phyloP scores from a whole-genome alignment of 345 rosid species.

The Pseudoturritis turrita region DNA sequence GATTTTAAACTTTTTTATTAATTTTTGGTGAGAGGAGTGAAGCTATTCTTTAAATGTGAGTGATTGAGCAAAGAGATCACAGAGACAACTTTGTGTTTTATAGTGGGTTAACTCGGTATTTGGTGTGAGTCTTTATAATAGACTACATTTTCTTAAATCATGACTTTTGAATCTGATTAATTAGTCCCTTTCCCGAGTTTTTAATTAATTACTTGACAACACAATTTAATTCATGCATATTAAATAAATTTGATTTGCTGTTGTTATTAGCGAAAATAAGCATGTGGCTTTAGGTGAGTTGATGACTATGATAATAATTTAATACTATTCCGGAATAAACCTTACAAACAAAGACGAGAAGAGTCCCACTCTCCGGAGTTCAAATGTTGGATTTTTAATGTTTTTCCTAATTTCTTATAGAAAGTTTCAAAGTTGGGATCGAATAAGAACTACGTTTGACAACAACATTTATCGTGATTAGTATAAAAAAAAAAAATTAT shows the following conservation, averaged over 20 bases:
- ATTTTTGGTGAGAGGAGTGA: conserved; percentile 2
- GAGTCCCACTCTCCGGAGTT: no score
- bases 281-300: conserved; percentile 10
- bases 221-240: neutral
- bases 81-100: conserved; percentile 2
- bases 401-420: neutral
- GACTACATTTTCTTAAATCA: neutral
- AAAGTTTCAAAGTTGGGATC: neutral
- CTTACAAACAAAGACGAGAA: no score
- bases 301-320: neutral
- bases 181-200: neutral
- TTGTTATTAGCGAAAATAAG: neutral
- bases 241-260: neutral
- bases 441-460: neutral
- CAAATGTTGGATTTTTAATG: neutral
- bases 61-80: neutral
- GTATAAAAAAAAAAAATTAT: no score
- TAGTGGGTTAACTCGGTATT: conserved; percentile 26
- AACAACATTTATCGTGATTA: no score
- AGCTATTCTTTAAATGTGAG: neutral
- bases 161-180: neutral
- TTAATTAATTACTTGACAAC: neutral
- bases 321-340: no score
- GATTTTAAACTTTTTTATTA: neutral
- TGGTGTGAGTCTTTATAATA: neutral